Conservation (phyloP, 345 rosid genomes). For the Hypericum androsaemum region DNA sequence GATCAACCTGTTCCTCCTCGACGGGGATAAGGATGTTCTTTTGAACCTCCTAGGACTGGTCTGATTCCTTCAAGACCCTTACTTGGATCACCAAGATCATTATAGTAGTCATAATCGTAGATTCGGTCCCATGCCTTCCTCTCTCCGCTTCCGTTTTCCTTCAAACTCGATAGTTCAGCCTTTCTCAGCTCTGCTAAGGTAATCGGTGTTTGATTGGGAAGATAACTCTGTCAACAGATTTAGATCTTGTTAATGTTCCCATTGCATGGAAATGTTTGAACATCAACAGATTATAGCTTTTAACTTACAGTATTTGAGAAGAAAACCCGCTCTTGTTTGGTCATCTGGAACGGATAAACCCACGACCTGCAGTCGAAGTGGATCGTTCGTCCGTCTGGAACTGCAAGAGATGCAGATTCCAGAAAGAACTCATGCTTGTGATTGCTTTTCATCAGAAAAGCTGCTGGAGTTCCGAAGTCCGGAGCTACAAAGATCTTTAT, state of each 20-base stretch:
- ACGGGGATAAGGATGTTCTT: conserved; percentile 44
- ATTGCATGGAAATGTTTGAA: not conserved
- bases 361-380: conserved; percentile 49
- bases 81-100: conserved; percentile 44
- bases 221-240: conserved; percentile 31
- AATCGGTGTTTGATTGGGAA: conserved; percentile 37
- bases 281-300: not conserved
- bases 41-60: conserved; percentile 42
- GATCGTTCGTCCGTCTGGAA: conserved; percentile 12
- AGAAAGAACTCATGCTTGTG: conserved; percentile 47
- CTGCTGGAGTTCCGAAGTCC: conserved; percentile 46
- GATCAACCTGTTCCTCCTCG: conserved; percentile 37
- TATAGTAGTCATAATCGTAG: conserved; percentile 46
- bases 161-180: conserved; percentile 36
- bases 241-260: not conserved
- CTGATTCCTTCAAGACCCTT: conserved; percentile 24
- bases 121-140: conserved; percentile 46
- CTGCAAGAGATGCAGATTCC: conserved; percentile 25
- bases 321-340: conserved; percentile 34
- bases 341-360: conserved; percentile 40
- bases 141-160: conserved; percentile 34
- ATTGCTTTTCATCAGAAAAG: conserved; percentile 30
- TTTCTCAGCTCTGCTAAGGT: conserved; percentile 31
- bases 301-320: conserved; percentile 38
- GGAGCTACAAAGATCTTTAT: conserved; percentile 25